phyloP scores from a whole-genome alignment of 192 early-diverging fungal species.

The Jimgerdemannia flammicorona region DNA sequence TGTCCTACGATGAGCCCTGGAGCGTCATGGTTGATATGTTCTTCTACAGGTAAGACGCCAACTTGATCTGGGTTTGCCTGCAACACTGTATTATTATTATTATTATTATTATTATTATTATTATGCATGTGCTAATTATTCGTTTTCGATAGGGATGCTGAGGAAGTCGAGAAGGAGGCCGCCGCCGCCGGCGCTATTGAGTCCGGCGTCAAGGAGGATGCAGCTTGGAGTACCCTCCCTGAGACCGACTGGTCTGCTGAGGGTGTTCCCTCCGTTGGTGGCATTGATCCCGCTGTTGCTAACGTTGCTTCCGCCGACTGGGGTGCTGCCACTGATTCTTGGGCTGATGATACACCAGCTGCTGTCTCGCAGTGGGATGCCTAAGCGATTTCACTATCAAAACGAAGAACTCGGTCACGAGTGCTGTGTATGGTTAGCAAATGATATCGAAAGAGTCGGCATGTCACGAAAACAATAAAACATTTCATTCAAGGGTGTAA shows the following conservation, averaged over 20 bases:
- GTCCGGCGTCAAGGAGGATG: conserved; percentile 42
- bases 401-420: neutral
- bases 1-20: conserved; percentile 85
- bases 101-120: too few species aligned
- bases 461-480: neutral
- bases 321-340: conserved; percentile 24
- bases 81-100: neutral
- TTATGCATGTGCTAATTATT: neutral
- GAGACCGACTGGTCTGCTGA: conserved; percentile 68
- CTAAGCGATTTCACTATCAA: neutral
- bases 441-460: neutral
- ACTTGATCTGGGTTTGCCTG: neutral
- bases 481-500: neutral
- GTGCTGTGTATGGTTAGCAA: neutral
- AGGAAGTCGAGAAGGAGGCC: conserved; percentile 93
- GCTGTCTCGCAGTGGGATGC: conserved; percentile 15
- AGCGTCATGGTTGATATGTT: conserved; percentile 99
- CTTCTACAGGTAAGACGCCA: conserved; percentile 73
- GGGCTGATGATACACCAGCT: conserved; percentile 13
- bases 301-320: conserved; percentile 43
- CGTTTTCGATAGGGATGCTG: conserved; percentile 66
- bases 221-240: conserved; percentile 25
- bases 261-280: conserved; percentile 43
- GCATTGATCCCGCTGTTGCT: conserved; percentile 36
- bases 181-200: conserved; percentile 50